Base-by-base conservation (phyloP, 768 basidiomycete species). In the Xanthoconium stramineum region DNA sequence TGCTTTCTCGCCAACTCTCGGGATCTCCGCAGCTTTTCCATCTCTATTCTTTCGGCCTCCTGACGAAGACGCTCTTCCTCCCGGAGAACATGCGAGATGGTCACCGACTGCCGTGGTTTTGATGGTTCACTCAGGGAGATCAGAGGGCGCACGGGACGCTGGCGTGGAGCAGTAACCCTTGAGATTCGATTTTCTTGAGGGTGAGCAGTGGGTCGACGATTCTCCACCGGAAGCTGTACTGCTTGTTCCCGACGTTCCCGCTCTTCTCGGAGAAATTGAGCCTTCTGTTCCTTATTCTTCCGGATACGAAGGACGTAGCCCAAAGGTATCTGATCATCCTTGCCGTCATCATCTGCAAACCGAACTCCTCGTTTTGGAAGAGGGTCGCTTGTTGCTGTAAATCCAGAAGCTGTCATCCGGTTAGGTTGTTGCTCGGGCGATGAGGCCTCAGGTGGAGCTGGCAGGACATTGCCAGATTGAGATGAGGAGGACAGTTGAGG, bases 281-380 rank as follows among this genome's bases (percentile, higher is more conserved):
- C 84, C 74, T 87, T 87, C 71, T 88, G 83, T 69, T 86, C 86
- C 43, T 84, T 83, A 62, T 82, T 83, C 76, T 85, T 85, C 74
- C 84, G 85, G 69, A 80, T 80, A 51, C 85, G 84, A 65, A 88
- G 73, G n/a, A 84, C 80, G 65, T 90, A 82, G 17, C 80, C 83
- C 39, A 89, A 73, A 3, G 89, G 89, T 59, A 88, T 76, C 50
- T 76, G 75, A 67, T 90, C 88, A 40, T 88, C 86, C 56, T 82
- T 83, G 56, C 67, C 69, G 64, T 82, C 80, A 62, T 83, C 81
- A 60, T 85, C 84, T 32, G 78, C 82, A 57, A 88, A 87, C 43
- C 84, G 80, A 10, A 87, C 86, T 11, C 84, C 83, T 38, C 84
- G 80, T 65, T 67, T 72, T 30, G 63, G 63, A 53, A 52, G 32